A percentile compares a stretch with the other conserved stretches of the same genome.
These are phyloP conservation scores for Globisporangium rhizosaccharum DNA, from an alignment of 352 stramenopile species.

Conservation along the genomic window DNA sequence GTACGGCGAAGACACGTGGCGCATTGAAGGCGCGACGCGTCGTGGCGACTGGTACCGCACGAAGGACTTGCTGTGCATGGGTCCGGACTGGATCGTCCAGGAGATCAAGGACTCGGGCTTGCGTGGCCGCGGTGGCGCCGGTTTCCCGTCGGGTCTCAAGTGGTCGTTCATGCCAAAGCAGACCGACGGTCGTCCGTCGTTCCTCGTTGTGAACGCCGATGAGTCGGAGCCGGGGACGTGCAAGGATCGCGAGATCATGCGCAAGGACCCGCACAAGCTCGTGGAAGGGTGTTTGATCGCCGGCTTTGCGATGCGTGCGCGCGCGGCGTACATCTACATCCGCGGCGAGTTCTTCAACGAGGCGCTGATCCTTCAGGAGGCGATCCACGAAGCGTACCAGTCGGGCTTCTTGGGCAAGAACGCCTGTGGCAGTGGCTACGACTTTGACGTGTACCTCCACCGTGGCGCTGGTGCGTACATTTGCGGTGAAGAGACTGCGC, in stretches of 20 bases:
- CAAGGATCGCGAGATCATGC: conserved; percentile 99
- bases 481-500: conserved; percentile 98
- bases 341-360: conserved; percentile 99
- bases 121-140: conserved; percentile 95
- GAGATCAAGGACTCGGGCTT: conserved; percentile 99
- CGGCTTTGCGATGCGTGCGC: conserved; percentile 97
- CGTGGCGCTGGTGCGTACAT: conserved; percentile 99
- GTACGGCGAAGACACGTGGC: conserved; percentile 95
- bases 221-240: conserved; percentile 99
- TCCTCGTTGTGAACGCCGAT: conserved; percentile 99
- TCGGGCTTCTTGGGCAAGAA: conserved; percentile 96
- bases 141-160: conserved; percentile 99
- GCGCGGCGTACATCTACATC: conserved; percentile 99
- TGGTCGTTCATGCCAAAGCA: conserved; percentile 99
- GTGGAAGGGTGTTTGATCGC: conserved; percentile 97
- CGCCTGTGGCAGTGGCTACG: conserved; percentile 97
- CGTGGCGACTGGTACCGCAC: conserved; percentile 96
- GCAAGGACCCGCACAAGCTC: conserved; percentile 99
- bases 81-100: conserved; percentile 99
- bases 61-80: conserved; percentile 98
- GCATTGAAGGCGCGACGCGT: conserved; percentile 82
- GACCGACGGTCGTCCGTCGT: conserved; percentile 97
- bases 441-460: conserved; percentile 99
- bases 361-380: conserved; percentile 96
- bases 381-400: conserved; percentile 98